Base-by-base conservation (phyloP, 805 yeast genomes). In the Kuraishia piskuri region DNA sequence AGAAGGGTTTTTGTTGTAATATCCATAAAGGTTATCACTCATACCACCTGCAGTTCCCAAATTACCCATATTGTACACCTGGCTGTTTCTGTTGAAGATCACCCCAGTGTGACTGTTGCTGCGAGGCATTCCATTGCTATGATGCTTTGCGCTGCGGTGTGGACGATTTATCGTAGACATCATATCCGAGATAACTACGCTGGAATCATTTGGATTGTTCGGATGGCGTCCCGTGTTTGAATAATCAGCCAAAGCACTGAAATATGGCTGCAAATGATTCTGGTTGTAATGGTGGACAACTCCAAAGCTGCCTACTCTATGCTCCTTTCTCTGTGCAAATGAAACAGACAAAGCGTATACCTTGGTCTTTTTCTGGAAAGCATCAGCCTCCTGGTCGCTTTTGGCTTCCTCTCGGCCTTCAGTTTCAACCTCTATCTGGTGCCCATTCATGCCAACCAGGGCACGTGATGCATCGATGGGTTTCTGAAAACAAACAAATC, bases 241-340 rank as follows among this genome's bases (percentile, higher is more conserved):
- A n/a, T 20, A 49, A 31, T 54, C 45, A 5, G 31, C 50, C 46
- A 48, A 36, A 19, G 52, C 50, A 21, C 23, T 52, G 44, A 47
- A 52, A 12, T 21, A 40, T 19, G 47, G 52, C 23, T 37, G 48
- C 22, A 68, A 54, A 53, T 67, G 69, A 53, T 68, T 69, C 54
- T 69, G 73, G 52, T 61, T 65, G 52, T 68, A 66, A 51, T 68
- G 72, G 56, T 66, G 69, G 25, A 68, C 52, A 51, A 58, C 61
- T 20, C 71, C 73, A 23, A 53, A 54, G 46, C 62, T 59, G 48
- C 63, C 63, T 52, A 57, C 61, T 66, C 82, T 76, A 64, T 79
- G 83, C 64, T 82, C 79, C 70, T 82, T 82, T 68, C 85, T 75
- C 68, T 85, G 90, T 23, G 95, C 95, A 69, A 88, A 81, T 49